Evolutionary conservation across 805 yeast species (phyloP).

Genomic region (Lachancea quebecensis): DNA sequence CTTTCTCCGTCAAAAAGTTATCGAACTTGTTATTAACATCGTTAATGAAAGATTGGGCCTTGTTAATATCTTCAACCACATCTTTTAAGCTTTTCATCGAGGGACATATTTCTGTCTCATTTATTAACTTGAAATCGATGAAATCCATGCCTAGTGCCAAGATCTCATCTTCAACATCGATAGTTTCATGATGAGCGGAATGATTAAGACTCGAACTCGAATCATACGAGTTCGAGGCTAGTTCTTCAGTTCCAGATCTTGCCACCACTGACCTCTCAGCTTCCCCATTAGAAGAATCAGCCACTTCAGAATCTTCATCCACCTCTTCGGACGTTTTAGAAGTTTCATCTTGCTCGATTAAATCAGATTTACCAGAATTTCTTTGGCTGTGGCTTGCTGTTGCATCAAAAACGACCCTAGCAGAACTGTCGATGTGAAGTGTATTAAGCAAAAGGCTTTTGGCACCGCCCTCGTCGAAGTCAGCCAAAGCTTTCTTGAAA

Average conservation of each 20-base stretch:
- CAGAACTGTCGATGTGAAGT: constrained; percentile 44
- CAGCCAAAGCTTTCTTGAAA: constrained; percentile 67
- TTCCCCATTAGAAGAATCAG: background rate
- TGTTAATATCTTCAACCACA: constrained; percentile 48
- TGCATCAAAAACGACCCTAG: constrained; percentile 64
- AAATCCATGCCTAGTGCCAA: constrained; percentile 32
- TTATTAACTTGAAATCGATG: constrained; percentile 25
- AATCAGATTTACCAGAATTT: constrained; percentile 1
- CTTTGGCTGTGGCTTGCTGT: constrained; percentile 18
- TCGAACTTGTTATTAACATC: constrained; percentile 34
- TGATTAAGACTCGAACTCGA: background rate
- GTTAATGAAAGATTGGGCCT: constrained; percentile 43
- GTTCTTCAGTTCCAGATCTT: background rate
- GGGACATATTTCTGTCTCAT: constrained; percentile 51
- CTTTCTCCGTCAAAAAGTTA: constrained; percentile 27
- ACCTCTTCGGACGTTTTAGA: constrained; percentile 9
- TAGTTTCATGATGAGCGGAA: background rate
- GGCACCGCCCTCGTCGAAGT: constrained; percentile 80
- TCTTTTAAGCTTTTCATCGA: constrained; percentile 55
- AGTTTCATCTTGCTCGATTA: constrained; percentile 23
- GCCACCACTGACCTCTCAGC: background rate
- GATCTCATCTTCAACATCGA: constrained; percentile 27
- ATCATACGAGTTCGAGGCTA: constrained; percentile 6
- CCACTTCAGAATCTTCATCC: constrained; percentile 8
- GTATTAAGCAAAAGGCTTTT: constrained; percentile 61